A percentile compares a stretch with the other conserved stretches of the same genome.
Conservation (phyloP, 2,329 filamentous ascomycete genomes). For the Neocucurbitaria cava region DNA sequence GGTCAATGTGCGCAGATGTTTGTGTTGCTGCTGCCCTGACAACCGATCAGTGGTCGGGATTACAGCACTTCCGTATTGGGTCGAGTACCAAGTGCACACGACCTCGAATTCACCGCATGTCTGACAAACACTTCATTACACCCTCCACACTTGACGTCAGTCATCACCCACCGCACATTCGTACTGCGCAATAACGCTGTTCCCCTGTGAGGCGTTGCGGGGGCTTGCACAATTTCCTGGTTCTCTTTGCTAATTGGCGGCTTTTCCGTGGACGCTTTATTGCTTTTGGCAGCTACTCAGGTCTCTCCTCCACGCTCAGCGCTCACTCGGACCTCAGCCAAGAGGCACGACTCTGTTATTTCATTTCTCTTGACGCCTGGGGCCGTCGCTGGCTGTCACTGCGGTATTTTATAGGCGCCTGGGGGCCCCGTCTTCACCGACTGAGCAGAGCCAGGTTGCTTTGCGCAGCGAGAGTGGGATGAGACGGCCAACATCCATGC, state of each 20-base stretch:
- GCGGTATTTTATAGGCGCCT: conserved; percentile 20
- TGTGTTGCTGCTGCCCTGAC: conserved; percentile 22
- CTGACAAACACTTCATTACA: conserved; percentile 1
- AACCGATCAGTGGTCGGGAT: conserved; percentile 18
- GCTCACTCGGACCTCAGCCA: conserved; percentile 3
- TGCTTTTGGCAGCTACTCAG: conserved; percentile 22
- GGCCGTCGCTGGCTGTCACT: conserved; percentile 8
- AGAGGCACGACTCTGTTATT: conserved; percentile 6
- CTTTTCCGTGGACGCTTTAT: conserved; percentile 9
- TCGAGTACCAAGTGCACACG: conserved; percentile 10
- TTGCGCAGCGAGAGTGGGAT: conserved; percentile 22
- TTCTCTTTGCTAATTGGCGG: conserved; percentile 8
- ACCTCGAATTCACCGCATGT: conserved; percentile 1
- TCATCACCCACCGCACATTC: conserved; percentile 8
- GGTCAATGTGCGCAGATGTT: conserved; percentile 15
- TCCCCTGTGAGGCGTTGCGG: conserved; percentile 6
- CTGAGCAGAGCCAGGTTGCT: conserved; percentile 14
- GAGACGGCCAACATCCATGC: conserved; percentile 16
- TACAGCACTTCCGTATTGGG: conserved; percentile 15
- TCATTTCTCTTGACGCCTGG: background rate
- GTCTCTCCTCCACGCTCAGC: background rate
- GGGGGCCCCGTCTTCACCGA: conserved; percentile 12
- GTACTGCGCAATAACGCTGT: conserved; percentile 4
- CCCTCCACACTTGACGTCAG: conserved; percentile 9
- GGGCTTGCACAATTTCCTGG: conserved; percentile 9